Conservation (phyloP, 2,329 filamentous ascomycete genomes). For the Fusarium nygamai region DNA sequence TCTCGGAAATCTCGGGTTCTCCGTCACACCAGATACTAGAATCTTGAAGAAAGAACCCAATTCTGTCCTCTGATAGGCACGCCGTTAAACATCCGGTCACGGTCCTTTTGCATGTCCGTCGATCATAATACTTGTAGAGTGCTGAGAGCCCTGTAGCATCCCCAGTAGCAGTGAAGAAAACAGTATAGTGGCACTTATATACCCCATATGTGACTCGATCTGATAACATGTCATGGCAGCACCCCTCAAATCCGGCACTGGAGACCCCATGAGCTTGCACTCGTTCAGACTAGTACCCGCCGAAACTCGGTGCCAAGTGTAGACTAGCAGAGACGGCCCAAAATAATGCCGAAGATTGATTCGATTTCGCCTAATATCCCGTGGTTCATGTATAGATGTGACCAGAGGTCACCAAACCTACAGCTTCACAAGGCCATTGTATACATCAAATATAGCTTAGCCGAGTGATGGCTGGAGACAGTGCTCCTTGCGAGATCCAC, state of each 20-base stretch:
- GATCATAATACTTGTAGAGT: slow-evolving; percentile 17
- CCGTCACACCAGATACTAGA: background rate
- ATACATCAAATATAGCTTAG: slow-evolving; percentile 12
- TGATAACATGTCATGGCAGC: slow-evolving; percentile 14
- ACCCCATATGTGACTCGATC: slow-evolving; percentile 21
- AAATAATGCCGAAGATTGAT: slow-evolving; percentile 4
- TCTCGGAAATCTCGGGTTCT: slow-evolving; percentile 15
- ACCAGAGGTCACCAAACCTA: background rate
- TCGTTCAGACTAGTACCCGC: slow-evolving; percentile 1
- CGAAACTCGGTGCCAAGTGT: slow-evolving; percentile 4
- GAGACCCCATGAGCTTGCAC: background rate
- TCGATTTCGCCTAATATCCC: slow-evolving; percentile 1
- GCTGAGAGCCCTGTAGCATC: slow-evolving; percentile 8
- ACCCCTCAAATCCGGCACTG: slow-evolving; percentile 15
- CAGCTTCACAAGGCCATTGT: background rate
- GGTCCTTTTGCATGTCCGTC: slow-evolving; percentile 18
- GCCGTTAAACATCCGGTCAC: background rate
- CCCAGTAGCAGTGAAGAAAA: background rate
- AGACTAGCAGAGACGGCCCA: slow-evolving; percentile 1
- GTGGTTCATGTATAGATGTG: background rate
- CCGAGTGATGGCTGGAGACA: background rate
- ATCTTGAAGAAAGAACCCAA: background rate
- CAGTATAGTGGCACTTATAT: slow-evolving; percentile 12
- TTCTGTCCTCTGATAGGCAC: background rate
- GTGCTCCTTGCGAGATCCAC: background rate